phyloP scores from a whole-genome alignment of 2,329 filamentous ascomycete genomes.

The Albifimbria verrucaria region DNA sequence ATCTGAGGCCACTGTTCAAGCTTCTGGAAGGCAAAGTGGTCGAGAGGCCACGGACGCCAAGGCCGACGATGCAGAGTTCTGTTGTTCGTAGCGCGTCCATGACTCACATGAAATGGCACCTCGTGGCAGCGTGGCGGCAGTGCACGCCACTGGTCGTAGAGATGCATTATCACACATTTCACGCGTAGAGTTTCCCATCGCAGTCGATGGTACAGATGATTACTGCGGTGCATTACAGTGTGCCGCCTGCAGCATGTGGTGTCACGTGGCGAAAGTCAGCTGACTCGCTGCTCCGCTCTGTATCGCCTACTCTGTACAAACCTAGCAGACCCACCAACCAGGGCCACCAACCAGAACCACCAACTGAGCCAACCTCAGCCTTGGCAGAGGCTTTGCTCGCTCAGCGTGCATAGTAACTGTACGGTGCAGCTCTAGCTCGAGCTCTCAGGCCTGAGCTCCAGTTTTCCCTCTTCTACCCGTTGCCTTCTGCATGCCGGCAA shows the following conservation, averaged over 20 bases:
- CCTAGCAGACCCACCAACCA: too few relatives aligned
- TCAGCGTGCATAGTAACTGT: background rate
- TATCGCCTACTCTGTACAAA: too few relatives aligned
- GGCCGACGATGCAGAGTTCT: background rate
- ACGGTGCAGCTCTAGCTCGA: too few relatives aligned
- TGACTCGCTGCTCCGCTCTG: background rate
- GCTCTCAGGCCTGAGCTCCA: too few relatives aligned
- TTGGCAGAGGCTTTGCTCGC: background rate
- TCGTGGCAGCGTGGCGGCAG: background rate
- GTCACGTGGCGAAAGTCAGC: background rate
- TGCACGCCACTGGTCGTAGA: background rate
- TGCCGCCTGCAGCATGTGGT: background rate
- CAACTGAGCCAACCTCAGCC: background rate
- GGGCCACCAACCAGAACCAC: too few relatives aligned
- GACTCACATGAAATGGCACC: background rate
- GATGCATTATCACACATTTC: background rate
- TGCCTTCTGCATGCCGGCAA: too few relatives aligned
- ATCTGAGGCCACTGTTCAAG: background rate
- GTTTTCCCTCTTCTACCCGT: background rate
- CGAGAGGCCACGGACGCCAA: background rate
- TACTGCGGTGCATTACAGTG: too few relatives aligned
- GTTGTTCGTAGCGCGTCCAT: background rate
- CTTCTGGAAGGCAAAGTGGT: background rate
- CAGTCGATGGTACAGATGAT: too few relatives aligned
- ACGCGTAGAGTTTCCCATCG: background rate